A percentile compares a stretch with the other conserved stretches of the same genome.
Conservation (phyloP, 768 basidiomycete genomes). For the Lactifluus rugatus region DNA sequence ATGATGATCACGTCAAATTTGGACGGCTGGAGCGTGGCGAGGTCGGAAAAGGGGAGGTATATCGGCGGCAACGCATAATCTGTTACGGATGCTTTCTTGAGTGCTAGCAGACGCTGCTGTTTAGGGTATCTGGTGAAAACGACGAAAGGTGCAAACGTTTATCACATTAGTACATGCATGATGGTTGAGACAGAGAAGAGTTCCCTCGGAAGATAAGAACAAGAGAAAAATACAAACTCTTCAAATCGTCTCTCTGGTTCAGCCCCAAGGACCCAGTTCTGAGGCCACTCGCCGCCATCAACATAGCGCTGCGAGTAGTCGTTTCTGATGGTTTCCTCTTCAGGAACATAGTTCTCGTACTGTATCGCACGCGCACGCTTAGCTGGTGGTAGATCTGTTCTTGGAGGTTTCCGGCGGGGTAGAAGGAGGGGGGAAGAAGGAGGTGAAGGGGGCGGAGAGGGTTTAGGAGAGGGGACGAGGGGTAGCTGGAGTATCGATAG, state of each 20-base stretch:
- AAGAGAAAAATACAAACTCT: conserved; percentile 58
- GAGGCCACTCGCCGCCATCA: conserved; percentile 86
- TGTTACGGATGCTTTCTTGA: conserved; percentile 75
- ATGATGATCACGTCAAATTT: conserved; percentile 91
- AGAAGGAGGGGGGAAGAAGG: conserved; percentile 34
- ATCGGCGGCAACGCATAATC: conserved; percentile 60
- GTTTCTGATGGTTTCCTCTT: conserved; percentile 94
- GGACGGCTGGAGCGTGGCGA: conserved; percentile 45
- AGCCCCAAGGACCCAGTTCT: conserved; percentile 86
- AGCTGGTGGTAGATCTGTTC: conserved; percentile 49
- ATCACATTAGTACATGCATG: too few relatives aligned
- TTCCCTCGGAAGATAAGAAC: not conserved
- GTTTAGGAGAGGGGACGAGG: conserved; percentile 31
- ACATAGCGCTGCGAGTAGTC: conserved; percentile 91
- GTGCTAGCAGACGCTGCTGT: conserved; percentile 68
- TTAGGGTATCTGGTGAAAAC: conserved; percentile 98
- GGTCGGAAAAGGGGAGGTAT: conserved; percentile 54
- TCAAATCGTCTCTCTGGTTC: conserved; percentile 83
- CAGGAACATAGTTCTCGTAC: conserved; percentile 77
- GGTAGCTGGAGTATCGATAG: conserved; percentile 22
- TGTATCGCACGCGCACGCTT: conserved; percentile 64
- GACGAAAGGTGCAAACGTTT: too few relatives aligned
- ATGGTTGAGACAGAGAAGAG: not conserved
- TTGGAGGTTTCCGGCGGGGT: conserved; percentile 31
- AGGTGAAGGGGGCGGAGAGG: conserved; percentile 40